phyloP scores from a whole-genome alignment of 202 grass and related monocot species.

The Panicum virgatum region DNA sequence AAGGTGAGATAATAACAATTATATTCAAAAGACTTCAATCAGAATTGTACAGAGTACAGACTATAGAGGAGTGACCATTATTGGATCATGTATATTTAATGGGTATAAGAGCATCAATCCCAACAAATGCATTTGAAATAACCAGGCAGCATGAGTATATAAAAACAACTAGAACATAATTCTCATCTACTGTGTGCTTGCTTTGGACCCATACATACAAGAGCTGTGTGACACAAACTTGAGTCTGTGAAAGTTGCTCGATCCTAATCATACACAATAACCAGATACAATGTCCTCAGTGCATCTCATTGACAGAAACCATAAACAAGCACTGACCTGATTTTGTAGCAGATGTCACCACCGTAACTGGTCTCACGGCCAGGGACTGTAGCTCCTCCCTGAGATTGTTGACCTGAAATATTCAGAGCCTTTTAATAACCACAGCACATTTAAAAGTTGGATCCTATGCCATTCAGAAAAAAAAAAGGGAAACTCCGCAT shows the following conservation, averaged over 20 bases:
- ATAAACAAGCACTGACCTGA: conserved; percentile 51
- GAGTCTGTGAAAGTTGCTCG: background rate
- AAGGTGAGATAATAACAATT: background rate
- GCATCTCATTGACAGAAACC: background rate
- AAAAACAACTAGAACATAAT: background rate
- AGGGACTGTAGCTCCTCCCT: conserved; percentile 50
- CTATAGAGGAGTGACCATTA: background rate
- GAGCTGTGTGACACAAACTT: background rate
- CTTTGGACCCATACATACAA: background rate
- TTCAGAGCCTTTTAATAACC: background rate
- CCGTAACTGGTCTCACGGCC: conserved; percentile 35
- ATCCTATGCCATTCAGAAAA: background rate
- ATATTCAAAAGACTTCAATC: background rate
- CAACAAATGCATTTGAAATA: conserved; percentile 8
- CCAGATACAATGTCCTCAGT: background rate
- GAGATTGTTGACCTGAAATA: conserved; percentile 59
- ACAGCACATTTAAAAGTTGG: background rate
- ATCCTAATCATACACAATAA: background rate
- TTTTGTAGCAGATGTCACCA: conserved; percentile 46
- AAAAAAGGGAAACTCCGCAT: background rate
- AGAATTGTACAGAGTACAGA: background rate
- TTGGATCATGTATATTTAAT: background rate
- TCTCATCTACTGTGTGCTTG: background rate
- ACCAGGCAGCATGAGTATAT: background rate
- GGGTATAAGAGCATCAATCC: background rate